These are phyloP conservation scores for Mortierella sp. DNA, from an alignment of 371 early-diverging fungal genomes.

Conservation along the genomic window DNA sequence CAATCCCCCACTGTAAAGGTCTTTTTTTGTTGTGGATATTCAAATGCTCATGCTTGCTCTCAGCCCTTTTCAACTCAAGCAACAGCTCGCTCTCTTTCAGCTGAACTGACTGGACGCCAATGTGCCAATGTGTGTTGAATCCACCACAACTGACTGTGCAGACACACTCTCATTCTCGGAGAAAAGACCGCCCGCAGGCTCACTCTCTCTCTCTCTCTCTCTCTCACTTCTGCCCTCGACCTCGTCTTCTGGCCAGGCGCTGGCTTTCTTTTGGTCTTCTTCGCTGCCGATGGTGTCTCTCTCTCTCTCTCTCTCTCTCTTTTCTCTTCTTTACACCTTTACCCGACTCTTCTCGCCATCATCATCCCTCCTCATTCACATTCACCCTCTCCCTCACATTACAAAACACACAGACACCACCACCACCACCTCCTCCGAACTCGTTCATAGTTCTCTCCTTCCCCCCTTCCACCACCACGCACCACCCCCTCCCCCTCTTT, in stretches of 20 bases:
- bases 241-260: background rate
- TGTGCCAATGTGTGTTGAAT: no score
- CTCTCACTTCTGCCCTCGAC: background rate
- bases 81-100: background rate
- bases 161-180: constrained; percentile 5
- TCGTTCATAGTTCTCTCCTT: background rate
- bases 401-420: background rate
- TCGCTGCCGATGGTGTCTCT: constrained; percentile 8
- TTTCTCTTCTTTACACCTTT: background rate
- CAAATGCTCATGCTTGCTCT: background rate
- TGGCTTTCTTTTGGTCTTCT: background rate
- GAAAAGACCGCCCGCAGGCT: constrained; percentile 13
- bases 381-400: background rate
- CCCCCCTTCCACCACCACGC: background rate
- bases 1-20: background rate
- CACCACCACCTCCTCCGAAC: background rate
- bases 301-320: background rate
- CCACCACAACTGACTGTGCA: no score
- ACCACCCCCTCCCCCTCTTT: background rate
- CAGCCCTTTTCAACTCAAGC: background rate
- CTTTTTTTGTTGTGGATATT: background rate
- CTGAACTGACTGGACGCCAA: no score
- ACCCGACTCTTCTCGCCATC: background rate
- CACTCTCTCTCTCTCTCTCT: background rate
- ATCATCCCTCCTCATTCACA: background rate